Percentiles rank a stretch among this genome's conserved stretches.
Conservation (phyloP, 345 rosid species). For the Schrenkiella parvula region DNA sequence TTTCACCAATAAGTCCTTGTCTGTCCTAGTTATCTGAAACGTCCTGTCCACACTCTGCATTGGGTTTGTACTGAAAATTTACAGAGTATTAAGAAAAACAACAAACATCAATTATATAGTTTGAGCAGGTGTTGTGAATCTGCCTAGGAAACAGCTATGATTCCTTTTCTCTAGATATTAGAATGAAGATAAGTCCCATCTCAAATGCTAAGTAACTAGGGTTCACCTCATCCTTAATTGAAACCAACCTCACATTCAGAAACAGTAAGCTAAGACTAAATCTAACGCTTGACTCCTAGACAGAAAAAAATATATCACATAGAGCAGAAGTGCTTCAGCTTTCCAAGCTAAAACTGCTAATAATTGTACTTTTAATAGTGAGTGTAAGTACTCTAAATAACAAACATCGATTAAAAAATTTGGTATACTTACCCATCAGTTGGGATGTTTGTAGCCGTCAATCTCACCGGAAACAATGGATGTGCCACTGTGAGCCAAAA, state of each 20-base stretch:
- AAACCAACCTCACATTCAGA: constrained; percentile 4
- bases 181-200: constrained; percentile 8
- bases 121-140: background rate
- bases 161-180: background rate
- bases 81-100: constrained; percentile 4
- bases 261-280: background rate
- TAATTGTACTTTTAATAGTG: background rate
- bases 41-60: constrained; percentile 62
- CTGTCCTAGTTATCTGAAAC: constrained; percentile 64
- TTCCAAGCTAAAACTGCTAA: background rate
- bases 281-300: background rate
- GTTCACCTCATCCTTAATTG: background rate
- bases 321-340: background rate
- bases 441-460: constrained; percentile 50
- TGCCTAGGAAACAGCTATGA: background rate
- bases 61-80: constrained; percentile 56
- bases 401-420: background rate
- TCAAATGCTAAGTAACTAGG: background rate
- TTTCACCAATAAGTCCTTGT: constrained; percentile 62
- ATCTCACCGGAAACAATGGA: constrained; percentile 63
- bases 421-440: constrained; percentile 70
- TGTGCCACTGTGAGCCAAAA: constrained; percentile 63
- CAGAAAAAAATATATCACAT: background rate
- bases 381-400: background rate
- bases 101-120: background rate